Conservation (phyloP, 495 filamentous ascomycete species). For the Coniosporium apollinis region DNA sequence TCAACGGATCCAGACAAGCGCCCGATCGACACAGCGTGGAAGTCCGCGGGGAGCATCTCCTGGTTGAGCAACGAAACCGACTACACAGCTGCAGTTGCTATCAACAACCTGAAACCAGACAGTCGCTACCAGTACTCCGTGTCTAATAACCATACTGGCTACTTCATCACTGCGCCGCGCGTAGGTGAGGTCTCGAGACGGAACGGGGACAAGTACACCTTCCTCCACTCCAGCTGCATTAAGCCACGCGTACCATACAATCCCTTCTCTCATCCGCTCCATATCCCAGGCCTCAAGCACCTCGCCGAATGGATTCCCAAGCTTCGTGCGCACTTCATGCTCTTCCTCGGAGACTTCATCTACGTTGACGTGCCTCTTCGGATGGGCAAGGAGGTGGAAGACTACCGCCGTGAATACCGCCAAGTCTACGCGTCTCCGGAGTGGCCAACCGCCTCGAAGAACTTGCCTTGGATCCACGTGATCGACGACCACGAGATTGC, state of each 20-base stretch:
- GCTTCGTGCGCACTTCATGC: conserved; percentile 70
- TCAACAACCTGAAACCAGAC: conserved; percentile 37
- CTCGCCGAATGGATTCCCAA: conserved; percentile 43
- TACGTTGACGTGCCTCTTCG: conserved; percentile 83
- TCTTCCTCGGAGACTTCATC: conserved; percentile 98
- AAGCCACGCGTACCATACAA: conserved; percentile 82
- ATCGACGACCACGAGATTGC: conserved; percentile 91
- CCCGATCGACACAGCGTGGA: conserved; percentile 41
- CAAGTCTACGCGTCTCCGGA: conserved; percentile 87
- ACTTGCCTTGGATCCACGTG: conserved; percentile 90
- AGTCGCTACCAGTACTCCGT: conserved; percentile 65
- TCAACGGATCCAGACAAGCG: conserved; percentile 24
- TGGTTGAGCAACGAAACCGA: conserved; percentile 61
- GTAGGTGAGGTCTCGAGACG: conserved; percentile 33
- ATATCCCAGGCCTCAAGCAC: conserved; percentile 59
- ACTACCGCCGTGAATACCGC: conserved; percentile 81
- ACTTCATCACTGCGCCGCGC: conserved; percentile 55
- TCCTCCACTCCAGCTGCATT: conserved; percentile 81
- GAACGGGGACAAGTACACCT: conserved; percentile 50
- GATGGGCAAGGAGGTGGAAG: conserved; percentile 50
- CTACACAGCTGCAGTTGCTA: conserved; percentile 49
- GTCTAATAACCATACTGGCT: conserved; percentile 68
- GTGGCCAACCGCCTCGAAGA: conserved; percentile 49
- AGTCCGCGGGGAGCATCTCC: conserved; percentile 43
- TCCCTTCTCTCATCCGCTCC: conserved; percentile 60